Evolutionary conservation across 345 rosid genomes (phyloP).

Genomic region (Populus ilicifolia): DNA sequence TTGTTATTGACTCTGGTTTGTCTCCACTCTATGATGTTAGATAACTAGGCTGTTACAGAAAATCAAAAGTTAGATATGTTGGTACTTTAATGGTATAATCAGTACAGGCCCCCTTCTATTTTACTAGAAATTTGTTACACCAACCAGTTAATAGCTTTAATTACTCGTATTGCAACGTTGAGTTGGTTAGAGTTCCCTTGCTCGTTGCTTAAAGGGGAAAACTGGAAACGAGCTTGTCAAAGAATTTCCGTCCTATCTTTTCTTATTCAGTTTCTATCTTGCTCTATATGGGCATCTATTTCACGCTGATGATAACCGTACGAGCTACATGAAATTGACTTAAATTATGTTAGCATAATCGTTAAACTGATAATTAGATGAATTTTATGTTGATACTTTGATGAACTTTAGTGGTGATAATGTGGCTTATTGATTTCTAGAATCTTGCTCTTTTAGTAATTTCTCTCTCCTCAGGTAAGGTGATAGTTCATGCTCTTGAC

Average conservation of each 20-base stretch:
- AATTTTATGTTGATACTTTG: not conserved
- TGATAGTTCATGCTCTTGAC: constrained; percentile 85
- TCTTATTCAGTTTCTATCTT: not conserved
- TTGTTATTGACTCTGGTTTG: constrained; percentile 78
- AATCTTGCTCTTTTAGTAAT: not conserved
- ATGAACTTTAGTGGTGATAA: not conserved
- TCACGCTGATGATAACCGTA: not conserved
- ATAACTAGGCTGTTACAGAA: not conserved
- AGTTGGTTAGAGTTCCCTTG: not conserved
- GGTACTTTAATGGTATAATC: not conserved
- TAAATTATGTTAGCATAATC: not conserved
- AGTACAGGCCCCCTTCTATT: too few species aligned
- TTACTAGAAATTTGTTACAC: not conserved
- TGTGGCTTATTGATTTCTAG: not conserved
- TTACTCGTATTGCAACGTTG: not conserved
- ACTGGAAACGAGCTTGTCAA: not conserved
- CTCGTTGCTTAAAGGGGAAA: not conserved
- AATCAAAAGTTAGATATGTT: not conserved
- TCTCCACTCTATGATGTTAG: constrained; percentile 1
- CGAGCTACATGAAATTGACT: not conserved
- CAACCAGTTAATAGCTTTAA: not conserved
- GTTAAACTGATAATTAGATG: not conserved
- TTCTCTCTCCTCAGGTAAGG: constrained; percentile 46
- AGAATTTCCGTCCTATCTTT: not conserved
- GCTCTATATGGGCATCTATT: not conserved